These are phyloP conservation scores for Aechmea fasciata DNA, from an alignment of 176 grass and related monocot species.

Conservation along the genomic window DNA sequence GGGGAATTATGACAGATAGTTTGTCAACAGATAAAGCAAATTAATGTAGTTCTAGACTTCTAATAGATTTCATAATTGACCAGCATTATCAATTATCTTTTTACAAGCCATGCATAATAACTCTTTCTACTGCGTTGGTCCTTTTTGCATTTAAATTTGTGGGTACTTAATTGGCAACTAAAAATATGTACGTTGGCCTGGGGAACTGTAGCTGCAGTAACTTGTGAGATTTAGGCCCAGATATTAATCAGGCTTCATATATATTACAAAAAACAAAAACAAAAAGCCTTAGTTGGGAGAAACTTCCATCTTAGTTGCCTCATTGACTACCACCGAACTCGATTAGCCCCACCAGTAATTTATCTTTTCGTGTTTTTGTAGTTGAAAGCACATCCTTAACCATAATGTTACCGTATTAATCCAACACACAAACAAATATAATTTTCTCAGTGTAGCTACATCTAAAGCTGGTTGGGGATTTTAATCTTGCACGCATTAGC, in stretches of 20 bases:
- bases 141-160: too few relatives aligned
- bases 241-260: background rate
- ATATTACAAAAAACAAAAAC: background rate
- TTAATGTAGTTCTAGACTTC: too few relatives aligned
- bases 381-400: constrained; percentile 1
- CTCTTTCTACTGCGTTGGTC: too few relatives aligned
- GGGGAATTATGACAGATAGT: too few relatives aligned
- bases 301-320: background rate
- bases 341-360: background rate
- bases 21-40: too few relatives aligned
- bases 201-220: background rate
- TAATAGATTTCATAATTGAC: too few relatives aligned
- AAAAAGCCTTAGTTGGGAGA: background rate
- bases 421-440: background rate
- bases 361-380: background rate
- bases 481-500: background rate
- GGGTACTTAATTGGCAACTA: too few relatives aligned
- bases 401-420: background rate
- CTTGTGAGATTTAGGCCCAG: background rate
- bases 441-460: background rate
- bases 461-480: background rate
- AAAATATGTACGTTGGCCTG: background rate
- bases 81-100: too few relatives aligned
- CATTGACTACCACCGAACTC: background rate
- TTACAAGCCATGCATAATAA: too few relatives aligned